Evolutionary conservation across 2,329 filamentous ascomycete species (phyloP).

Genomic region (Fusarium mundagurra): DNA sequence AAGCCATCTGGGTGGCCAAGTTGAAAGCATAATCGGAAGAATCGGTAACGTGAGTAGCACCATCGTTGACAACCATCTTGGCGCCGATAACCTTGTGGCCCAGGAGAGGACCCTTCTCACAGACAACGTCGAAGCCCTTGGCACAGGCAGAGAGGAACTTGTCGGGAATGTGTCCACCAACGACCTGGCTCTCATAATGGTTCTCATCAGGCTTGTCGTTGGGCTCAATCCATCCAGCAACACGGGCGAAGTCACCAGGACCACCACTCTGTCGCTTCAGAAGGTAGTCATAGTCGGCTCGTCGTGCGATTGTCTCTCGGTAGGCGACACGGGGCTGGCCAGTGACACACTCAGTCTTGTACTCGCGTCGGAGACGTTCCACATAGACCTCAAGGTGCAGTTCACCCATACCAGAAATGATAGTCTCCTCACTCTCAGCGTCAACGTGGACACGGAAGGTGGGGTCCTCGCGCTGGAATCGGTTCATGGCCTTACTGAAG

Average conservation of each 20-base stretch:
- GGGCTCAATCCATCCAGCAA: slow-evolving; percentile 91
- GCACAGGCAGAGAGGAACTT: slow-evolving; percentile 95
- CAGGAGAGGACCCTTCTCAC: slow-evolving; percentile 87
- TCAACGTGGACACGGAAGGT: slow-evolving; percentile 97
- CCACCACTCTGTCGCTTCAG: slow-evolving; percentile 96
- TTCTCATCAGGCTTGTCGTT: slow-evolving; percentile 78
- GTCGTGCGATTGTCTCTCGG: slow-evolving; percentile 87
- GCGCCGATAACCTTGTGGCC: slow-evolving; percentile 93
- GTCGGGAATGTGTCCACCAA: slow-evolving; percentile 91
- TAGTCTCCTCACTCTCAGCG: slow-evolving; percentile 91
- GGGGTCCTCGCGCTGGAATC: slow-evolving; percentile 97
- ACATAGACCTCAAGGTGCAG: slow-evolving; percentile 97
- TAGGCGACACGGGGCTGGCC: slow-evolving; percentile 97
- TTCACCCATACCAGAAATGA: slow-evolving; percentile 98
- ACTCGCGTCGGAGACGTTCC: slow-evolving; percentile 95
- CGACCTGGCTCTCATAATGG: slow-evolving; percentile 85
- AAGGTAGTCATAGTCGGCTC: slow-evolving; percentile 88
- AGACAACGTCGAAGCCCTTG: slow-evolving; percentile 89
- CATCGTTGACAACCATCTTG: slow-evolving; percentile 93
- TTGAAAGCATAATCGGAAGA: slow-evolving; percentile 97
- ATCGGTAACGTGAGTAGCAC: slow-evolving; percentile 96
- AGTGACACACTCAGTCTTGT: slow-evolving; percentile 95
- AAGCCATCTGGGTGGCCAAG: slow-evolving; percentile 93
- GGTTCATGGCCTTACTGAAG: slow-evolving; percentile 98
- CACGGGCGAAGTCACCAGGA: slow-evolving; percentile 93